These are phyloP conservation scores for Sisymbrium altissimum DNA, from an alignment of 345 rosid genomes.

Conservation along the genomic window DNA sequence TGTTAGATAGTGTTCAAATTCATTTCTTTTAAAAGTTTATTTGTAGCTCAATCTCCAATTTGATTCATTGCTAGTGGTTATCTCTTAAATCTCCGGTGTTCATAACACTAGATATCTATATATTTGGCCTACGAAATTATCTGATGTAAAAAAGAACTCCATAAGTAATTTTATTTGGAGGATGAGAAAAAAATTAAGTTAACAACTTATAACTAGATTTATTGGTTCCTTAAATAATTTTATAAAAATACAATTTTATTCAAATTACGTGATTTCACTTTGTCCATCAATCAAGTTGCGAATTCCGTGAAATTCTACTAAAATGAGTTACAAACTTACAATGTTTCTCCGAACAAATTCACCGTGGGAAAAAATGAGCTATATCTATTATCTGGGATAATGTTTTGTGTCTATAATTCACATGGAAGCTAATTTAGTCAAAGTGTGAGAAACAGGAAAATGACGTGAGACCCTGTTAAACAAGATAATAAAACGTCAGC, in stretches of 20 bases:
- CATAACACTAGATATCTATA: not conserved
- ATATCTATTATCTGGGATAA: not conserved
- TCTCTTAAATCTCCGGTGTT: not conserved
- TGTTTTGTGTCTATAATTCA: not conserved
- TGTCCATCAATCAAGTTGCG: not conserved
- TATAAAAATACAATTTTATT: not conserved
- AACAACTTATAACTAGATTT: not conserved
- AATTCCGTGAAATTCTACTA: not conserved
- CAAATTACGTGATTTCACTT: not conserved
- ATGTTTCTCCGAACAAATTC: not conserved
- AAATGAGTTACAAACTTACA: not conserved
- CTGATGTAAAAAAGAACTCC: not conserved
- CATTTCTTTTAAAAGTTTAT: not conserved
- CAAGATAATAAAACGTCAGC: constrained; percentile 12
- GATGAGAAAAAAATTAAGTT: no score
- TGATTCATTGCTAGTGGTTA: not conserved
- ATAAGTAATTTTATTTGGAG: no score
- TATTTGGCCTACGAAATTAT: not conserved
- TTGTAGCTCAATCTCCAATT: not conserved
- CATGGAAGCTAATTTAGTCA: not conserved
- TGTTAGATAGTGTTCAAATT: constrained; percentile 6
- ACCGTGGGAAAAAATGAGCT: not conserved
- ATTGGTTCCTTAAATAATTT: not conserved
- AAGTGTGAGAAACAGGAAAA: not conserved
- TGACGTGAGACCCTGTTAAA: constrained; percentile 11